Conservation (phyloP, 345 rosid species). For the Rubroshorea leprosula region DNA sequence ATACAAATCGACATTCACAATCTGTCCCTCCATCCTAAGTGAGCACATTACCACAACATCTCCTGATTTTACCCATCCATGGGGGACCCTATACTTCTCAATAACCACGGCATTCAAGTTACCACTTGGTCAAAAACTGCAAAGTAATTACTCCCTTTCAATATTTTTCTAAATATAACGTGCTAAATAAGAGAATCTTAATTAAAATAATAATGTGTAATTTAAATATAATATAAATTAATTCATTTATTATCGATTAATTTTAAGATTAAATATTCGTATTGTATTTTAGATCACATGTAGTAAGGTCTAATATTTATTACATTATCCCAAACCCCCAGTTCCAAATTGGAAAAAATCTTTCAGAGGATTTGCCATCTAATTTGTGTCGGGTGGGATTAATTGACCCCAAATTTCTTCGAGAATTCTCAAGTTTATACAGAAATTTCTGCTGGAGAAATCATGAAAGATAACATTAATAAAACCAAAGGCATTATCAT, state of each 20-base stretch:
- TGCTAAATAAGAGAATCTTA: no score
- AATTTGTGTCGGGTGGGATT: background rate
- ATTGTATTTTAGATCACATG: no score
- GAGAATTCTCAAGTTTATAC: background rate
- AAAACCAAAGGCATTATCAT: slow-evolving; percentile 25
- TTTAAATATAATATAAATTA: no score
- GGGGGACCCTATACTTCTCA: background rate
- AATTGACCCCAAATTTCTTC: background rate
- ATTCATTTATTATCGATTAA: no score
- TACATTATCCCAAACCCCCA: background rate
- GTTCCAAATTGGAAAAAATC: background rate
- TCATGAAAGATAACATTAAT: slow-evolving; percentile 9
- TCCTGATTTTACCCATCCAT: no score
- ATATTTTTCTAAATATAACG: no score
- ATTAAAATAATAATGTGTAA: no score
- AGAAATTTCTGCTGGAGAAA: background rate
- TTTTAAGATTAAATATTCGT: no score
- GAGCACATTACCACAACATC: slow-evolving; percentile 8
- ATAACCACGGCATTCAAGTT: no score
- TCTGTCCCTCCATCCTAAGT: slow-evolving; percentile 11
- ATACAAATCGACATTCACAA: slow-evolving; percentile 22
- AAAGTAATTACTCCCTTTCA: background rate
- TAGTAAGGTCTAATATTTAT: no score
- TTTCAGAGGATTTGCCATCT: background rate
- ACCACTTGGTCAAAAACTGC: background rate